Evolutionary conservation across 352 stramenopile species (phyloP), one percentile per base, ranked within the genome.

Genomic region (Phytophthora melonis): DNA sequence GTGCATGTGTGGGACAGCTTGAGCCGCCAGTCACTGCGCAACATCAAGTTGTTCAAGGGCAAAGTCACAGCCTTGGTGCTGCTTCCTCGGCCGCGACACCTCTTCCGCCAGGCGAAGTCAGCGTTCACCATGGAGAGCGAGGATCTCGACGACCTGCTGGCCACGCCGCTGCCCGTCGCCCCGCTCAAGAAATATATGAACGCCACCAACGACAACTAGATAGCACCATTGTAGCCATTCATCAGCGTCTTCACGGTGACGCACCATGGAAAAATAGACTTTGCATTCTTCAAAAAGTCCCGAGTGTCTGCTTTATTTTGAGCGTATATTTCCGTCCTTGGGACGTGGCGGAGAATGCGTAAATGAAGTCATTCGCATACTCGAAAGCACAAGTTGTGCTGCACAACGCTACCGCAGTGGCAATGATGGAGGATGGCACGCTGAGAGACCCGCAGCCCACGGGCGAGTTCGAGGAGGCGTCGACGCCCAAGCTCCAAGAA

Each of bases 111-210:
- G 58, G 77, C 78, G 23, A 91, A 90, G 76, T 62, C 66, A 7
- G 63, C 77, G 19, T 63, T 70, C 10, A 64, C 63, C 8, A 39
- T 77, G 19, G 64, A 73, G 63, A 74, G 43, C n/a, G 59, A 81
- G n/a, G 74, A 83, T 34, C 49, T 77, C 27, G 77, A 82, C 49
- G 73, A 76, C 45, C 36, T 72, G 54, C 58, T 82, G 53, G 66
- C 70, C 27, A 76, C 78, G n/a, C 50, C 75, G 47, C 68, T 93
- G 32, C 82, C 84, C n/a, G 76, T 92, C 41, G 83, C 84, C 18
- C 87, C 87, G 55, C 84, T 93, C 45, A 91, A 92, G 58, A 93
- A 93, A 75, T 93, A 92, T 78, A 91, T 93, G 82, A 86, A 85
- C 66, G 54, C 72, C 43, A 68, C 60, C 13, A 68, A 69, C 39